phyloP scores from a whole-genome alignment of 805 yeast species.

The Sugiyamaella chiloensis region DNA sequence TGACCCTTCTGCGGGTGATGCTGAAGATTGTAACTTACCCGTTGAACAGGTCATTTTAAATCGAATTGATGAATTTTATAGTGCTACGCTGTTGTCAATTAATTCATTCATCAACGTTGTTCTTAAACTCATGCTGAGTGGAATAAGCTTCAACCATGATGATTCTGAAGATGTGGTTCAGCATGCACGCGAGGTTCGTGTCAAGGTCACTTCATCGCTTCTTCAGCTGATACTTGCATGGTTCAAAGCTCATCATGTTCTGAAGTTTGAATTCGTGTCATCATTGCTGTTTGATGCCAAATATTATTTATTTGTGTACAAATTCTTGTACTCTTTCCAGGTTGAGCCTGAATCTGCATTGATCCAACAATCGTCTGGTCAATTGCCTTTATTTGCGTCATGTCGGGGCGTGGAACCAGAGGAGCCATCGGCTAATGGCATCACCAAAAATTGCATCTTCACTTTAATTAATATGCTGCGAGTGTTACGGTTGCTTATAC shows the following conservation, averaged over 20 bases:
- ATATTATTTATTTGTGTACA: conserved; percentile 42
- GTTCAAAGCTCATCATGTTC: conserved; percentile 74
- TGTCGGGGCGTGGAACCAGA: background rate
- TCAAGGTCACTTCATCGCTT: conserved; percentile 57
- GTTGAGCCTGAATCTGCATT: conserved; percentile 2
- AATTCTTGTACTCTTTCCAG: conserved; percentile 29
- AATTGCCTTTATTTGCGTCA: background rate
- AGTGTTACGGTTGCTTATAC: conserved; percentile 54
- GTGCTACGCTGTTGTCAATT: conserved; percentile 48
- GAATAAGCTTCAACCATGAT: conserved; percentile 31
- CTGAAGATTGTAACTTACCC: background rate
- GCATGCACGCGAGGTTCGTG: conserved; percentile 43
- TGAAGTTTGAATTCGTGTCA: conserved; percentile 73
- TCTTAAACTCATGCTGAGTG: conserved; percentile 59
- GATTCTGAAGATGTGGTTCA: conserved; percentile 11
- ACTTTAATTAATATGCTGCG: conserved; percentile 47
- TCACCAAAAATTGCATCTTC: conserved; percentile 27
- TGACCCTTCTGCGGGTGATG: background rate
- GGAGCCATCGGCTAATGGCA: background rate
- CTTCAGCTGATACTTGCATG: conserved; percentile 58
- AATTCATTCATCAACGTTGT: conserved; percentile 63
- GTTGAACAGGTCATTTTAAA: conserved; percentile 41
- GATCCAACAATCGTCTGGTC: background rate
- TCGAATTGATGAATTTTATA: conserved; percentile 62
- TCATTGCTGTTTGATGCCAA: conserved; percentile 73